Conservation (phyloP, 1,284 basidiomycete species). For the Termitomyces sp. region DNA sequence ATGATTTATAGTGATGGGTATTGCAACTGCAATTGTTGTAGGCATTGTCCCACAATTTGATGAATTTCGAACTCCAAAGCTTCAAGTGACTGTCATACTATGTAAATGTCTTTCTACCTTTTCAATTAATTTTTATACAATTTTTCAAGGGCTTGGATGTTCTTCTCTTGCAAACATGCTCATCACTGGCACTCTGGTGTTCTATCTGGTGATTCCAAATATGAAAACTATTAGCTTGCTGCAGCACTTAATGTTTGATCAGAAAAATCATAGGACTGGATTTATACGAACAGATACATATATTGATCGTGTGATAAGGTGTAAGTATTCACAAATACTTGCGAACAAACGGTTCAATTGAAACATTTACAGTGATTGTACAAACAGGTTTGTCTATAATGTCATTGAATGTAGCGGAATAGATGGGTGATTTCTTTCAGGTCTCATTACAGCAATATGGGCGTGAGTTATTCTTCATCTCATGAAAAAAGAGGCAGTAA, state of each 20-base stretch:
- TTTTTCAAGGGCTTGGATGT: slow-evolving; percentile 18
- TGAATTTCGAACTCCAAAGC: slow-evolving; percentile 20
- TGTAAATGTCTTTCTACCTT: slow-evolving; percentile 2
- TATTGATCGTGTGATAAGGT: slow-evolving; percentile 26
- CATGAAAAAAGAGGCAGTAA: neutral
- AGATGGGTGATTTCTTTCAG: neutral
- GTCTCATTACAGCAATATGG: slow-evolving; percentile 14
- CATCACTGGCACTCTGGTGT: slow-evolving; percentile 9
- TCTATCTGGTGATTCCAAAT: slow-evolving; percentile 7
- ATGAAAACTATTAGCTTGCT: neutral
- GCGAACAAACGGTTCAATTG: neutral
- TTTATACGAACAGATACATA: slow-evolving; percentile 24
- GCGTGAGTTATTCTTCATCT: slow-evolving; percentile 4
- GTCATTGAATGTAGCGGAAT: too few relatives aligned
- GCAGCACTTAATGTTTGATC: neutral
- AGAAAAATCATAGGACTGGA: slow-evolving; percentile 23
- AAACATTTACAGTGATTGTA: slow-evolving; percentile 25
- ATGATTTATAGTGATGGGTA: slow-evolving; percentile 23
- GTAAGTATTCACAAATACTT: slow-evolving; percentile 14
- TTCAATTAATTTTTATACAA: neutral
- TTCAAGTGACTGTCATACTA: slow-evolving; percentile 23
- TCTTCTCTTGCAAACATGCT: slow-evolving; percentile 15
- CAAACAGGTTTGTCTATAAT: slow-evolving; percentile 18
- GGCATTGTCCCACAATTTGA: slow-evolving; percentile 20
- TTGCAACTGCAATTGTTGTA: slow-evolving; percentile 23